Evolutionary conservation across 306 rosid species (phyloP).

Genomic region (Abrus precatorius): DNA sequence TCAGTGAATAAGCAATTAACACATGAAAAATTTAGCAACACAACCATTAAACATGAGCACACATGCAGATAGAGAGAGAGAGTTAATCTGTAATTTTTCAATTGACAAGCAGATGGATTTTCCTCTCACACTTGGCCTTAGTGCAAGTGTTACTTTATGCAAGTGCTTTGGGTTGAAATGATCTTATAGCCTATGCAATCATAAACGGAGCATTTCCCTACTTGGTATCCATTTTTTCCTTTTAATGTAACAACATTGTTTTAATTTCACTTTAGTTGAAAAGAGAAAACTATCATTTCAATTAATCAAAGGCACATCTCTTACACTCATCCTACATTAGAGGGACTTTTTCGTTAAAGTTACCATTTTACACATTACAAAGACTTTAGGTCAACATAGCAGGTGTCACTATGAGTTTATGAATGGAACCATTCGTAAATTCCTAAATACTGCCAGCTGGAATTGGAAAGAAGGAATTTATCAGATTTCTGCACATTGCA

Average conservation of each 20-base stretch:
- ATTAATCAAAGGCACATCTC: background rate
- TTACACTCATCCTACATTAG: background rate
- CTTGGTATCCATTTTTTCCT: background rate
- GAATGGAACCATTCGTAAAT: slow-evolving; percentile 17
- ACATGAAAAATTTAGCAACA: slow-evolving; percentile 25
- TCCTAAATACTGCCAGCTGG: slow-evolving; percentile 17
- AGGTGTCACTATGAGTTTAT: background rate
- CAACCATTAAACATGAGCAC: slow-evolving; percentile 7
- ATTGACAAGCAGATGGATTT: background rate
- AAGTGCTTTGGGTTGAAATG: slow-evolving; percentile 9
- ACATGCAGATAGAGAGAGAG: background rate
- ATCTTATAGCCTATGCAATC: background rate
- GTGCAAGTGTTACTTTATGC: background rate
- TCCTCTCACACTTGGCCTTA: background rate
- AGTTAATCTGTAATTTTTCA: background rate
- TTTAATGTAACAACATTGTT: background rate
- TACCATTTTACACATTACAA: background rate
- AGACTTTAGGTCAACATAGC: background rate
- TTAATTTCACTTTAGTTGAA: background rate
- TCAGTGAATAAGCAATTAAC: slow-evolving; percentile 9
- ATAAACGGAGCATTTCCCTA: background rate
- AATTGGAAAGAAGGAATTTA: slow-evolving; percentile 15
- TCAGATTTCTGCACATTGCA: background rate
- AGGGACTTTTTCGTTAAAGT: background rate
- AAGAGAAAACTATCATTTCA: slow-evolving; percentile 22